Evolutionary conservation across 2,329 filamentous ascomycete genomes (phyloP), one percentile per base, ranked within the genome.

Genomic region (Calonectria multiphialidica): DNA sequence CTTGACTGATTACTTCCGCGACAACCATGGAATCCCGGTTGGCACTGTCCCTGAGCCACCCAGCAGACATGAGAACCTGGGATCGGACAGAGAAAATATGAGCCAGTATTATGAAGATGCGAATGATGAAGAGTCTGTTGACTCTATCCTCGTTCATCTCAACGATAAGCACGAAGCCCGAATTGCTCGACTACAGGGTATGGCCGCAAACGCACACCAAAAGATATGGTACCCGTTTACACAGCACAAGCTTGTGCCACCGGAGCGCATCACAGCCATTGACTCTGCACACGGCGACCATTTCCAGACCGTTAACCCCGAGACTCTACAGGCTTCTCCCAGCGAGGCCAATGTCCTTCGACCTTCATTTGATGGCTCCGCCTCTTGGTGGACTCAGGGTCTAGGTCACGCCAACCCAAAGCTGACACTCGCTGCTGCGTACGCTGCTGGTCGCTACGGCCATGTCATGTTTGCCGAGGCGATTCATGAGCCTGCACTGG

Each of bases 351-450:
- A 53, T 6, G 72, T 82, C 0, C 74, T 83, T 0, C 77, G 77
- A 1, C 89, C 94, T 1, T 92, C 93, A 0, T 95, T 97, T 68
- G 95, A 97, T 77, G 95, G 93, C 2, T 97, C 94, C 0, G 94
- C 94, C 1, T 96, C 94, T 0, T 97, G 95, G 95, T 97, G 95
- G 95, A 97, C 95, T 0, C 95, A 97, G 82, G 95, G 95, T 2
- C 88, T 97, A 0, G 95, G 95, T 1, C 95, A 97, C 75, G 93
- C 92, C 7, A 95, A 94, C 76, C 90, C 94, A 0, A 84, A 88
- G 0, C 86, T 97, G 1, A 90, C 94, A 0, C 88, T 97, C 2
- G 91, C 93, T 0, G 94, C 94, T 2, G 93, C 95, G 0, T 93
- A 97, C 79, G 94, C 95, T 0, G 94, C 95, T 1, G 94, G 95